Percentiles rank a stretch among this genome's conserved stretches.
phyloP scores from a whole-genome alignment of 352 stramenopile species.

The Phytophthora rubi region DNA sequence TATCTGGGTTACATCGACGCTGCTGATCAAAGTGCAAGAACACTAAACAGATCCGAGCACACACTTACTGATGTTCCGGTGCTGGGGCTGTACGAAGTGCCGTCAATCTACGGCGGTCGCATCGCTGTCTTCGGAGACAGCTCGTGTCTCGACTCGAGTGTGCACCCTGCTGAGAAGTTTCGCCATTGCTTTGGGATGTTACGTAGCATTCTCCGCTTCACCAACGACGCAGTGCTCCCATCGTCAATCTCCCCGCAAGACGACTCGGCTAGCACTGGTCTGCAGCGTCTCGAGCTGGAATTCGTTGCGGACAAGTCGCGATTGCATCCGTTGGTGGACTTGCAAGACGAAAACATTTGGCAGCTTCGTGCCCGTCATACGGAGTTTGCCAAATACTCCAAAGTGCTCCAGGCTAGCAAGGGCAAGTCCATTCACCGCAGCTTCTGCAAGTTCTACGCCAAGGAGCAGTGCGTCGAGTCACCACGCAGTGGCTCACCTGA shows the following conservation, averaged over 20 bases:
- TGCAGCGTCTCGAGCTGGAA: constrained; percentile 47
- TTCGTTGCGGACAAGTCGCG: constrained; percentile 32
- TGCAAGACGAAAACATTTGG: constrained; percentile 29
- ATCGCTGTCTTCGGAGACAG: constrained; percentile 82
- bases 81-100: constrained; percentile 72
- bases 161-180: constrained; percentile 49
- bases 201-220: constrained; percentile 61
- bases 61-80: constrained; percentile 50
- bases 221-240: constrained; percentile 52
- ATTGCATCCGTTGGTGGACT: constrained; percentile 21
- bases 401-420: constrained; percentile 58
- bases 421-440: constrained; percentile 46
- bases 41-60: constrained; percentile 56
- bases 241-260: constrained; percentile 10
- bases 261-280: constrained; percentile 15
- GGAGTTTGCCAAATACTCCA: constrained; percentile 61
- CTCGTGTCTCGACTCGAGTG: constrained; percentile 73
- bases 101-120: constrained; percentile 60
- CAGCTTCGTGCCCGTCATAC: constrained; percentile 19
- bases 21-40: constrained; percentile 57
- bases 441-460: constrained; percentile 75
- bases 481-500: constrained; percentile 35
- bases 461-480: constrained; percentile 58
- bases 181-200: constrained; percentile 72
- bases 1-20: constrained; percentile 68